These are phyloP conservation scores for Mariannaea sp. DNA, from an alignment of 2,329 filamentous ascomycete genomes.

Conservation along the genomic window DNA sequence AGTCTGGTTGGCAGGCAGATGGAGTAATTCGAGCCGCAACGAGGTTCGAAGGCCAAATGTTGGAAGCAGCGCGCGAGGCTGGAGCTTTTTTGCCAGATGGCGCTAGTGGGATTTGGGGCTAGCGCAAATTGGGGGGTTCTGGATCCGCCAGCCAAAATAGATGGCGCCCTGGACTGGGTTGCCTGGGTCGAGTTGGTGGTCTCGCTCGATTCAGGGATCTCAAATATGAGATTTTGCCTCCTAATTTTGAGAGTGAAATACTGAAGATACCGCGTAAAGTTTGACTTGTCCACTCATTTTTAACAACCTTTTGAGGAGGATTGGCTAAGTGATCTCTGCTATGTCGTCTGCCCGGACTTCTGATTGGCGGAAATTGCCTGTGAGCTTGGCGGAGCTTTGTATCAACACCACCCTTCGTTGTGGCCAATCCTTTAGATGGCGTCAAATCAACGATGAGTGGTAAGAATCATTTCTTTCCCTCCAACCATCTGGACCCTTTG, in stretches of 20 bases:
- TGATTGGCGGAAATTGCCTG: conserved; percentile 86
- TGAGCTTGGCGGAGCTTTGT: conserved; percentile 83
- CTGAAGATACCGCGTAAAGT: not conserved
- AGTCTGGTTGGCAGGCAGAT: conserved; percentile 29
- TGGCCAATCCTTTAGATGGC: conserved; percentile 97
- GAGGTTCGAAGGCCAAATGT: conserved; percentile 36
- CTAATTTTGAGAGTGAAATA: conserved; percentile 4
- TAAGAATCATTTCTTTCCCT: conserved; percentile 40
- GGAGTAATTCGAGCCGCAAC: conserved; percentile 37
- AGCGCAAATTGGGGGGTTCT: conserved; percentile 24
- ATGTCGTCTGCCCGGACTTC: conserved; percentile 57
- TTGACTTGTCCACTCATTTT: not conserved
- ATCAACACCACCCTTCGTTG: conserved; percentile 94
- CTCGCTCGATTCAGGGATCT: conserved; percentile 16
- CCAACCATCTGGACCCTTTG: not conserved
- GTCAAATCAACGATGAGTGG: conserved; percentile 85
- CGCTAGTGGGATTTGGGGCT: conserved; percentile 37
- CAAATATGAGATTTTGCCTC: conserved; percentile 2
- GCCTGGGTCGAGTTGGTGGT: conserved; percentile 4
- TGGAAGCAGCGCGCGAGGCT: conserved; percentile 46
- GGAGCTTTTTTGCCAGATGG: conserved; percentile 49
- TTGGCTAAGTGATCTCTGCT: not conserved
- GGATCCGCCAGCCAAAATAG: conserved; percentile 17
- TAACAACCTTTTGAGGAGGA: not conserved
- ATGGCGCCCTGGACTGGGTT: conserved; percentile 1